Base-by-base conservation (phyloP, 2,329 filamentous ascomycete species). In the Bertia moriformis region DNA sequence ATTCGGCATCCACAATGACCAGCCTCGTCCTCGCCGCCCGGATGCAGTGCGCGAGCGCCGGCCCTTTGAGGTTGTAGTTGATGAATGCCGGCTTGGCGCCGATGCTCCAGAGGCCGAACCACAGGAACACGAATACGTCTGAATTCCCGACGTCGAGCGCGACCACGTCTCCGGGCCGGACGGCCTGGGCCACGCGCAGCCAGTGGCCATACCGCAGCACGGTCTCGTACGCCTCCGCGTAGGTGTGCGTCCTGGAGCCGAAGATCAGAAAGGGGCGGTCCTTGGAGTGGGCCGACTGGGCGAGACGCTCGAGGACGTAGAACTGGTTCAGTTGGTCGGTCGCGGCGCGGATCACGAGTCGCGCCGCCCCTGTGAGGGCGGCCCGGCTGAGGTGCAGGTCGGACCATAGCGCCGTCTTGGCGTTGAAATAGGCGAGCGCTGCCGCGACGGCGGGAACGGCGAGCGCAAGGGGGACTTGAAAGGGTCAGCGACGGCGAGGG, bases 71-170 rank as follows among this genome's bases (percentile, higher is more conserved):
- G 52, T 91, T 91, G 59, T 88, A 89, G 58, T 94, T 94, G 60
- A 93, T 81, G 48, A 91, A 85, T 0, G 86, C 86, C 0, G 86
- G 85, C 41, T 77, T 77, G 0, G 83, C 86, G 10, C 87, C 87
- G 42, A 93, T 75, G 19, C 78, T 75, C 85, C 85, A 93, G 20
- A 93, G 59, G 0, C 79, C 86, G 40, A 88, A 64, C 67, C 78
- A 73, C 5, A 93, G 45, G 52, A 88, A 83, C 19, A 89, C 51
- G 50, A 86, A 89, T 3, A 70, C 68, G n/a, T 85, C 76, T 30
- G 76, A 83, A 53, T 93, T 94, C 58, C 82, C 78, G 47, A 84
- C 83, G 55, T 91, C 71, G 48, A 93, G 67, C 5, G 83, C 85
- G 14, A 93, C 80, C 22, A 93, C 74, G 39, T 93, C 83, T 35